Evolutionary conservation across 768 basidiomycete species (phyloP).

Genomic region (Boletus sp.): DNA sequence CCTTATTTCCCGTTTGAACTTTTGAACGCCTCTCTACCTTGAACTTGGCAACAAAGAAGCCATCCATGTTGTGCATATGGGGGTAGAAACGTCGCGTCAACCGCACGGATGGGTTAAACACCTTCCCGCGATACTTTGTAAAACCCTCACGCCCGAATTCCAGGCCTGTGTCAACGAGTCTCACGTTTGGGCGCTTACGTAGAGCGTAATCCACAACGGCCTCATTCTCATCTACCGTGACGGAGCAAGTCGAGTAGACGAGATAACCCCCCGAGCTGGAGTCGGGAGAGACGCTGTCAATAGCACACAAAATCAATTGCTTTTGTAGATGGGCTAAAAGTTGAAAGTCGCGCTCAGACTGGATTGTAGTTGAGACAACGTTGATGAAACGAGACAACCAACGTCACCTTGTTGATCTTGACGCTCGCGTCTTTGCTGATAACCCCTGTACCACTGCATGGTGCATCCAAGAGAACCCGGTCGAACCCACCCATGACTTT

Average conservation of each 20-base stretch:
- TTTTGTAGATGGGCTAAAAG: slow-evolving; percentile 97
- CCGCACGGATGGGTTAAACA: slow-evolving; percentile 72
- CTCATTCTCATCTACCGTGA: slow-evolving; percentile 98
- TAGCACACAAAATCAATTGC: slow-evolving; percentile 95
- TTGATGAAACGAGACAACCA: neutral
- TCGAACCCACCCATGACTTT: slow-evolving; percentile 99
- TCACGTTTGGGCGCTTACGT: slow-evolving; percentile 88
- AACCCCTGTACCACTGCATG: slow-evolving; percentile 97
- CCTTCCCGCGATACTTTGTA: slow-evolving; percentile 86
- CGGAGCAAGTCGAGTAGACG: slow-evolving; percentile 98
- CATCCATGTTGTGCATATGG: slow-evolving; percentile 99
- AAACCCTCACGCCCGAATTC: slow-evolving; percentile 93
- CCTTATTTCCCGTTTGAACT: slow-evolving; percentile 30
- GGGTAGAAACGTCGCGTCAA: slow-evolving; percentile 91
- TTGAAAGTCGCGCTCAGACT: slow-evolving; percentile 95
- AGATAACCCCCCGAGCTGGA: slow-evolving; percentile 91
- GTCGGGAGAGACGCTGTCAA: slow-evolving; percentile 88
- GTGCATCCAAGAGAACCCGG: slow-evolving; percentile 93
- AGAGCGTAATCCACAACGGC: slow-evolving; percentile 97
- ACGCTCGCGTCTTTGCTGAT: slow-evolving; percentile 98
- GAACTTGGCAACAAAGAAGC: slow-evolving; percentile 98
- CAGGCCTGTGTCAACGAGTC: slow-evolving; percentile 88
- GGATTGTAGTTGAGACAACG: slow-evolving; percentile 4
- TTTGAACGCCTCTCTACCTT: slow-evolving; percentile 83
- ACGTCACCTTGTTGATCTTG: slow-evolving; percentile 90